Evolutionary conservation across 192 early-diverging fungal species (phyloP).

Genomic region (Coemansia sp.): DNA sequence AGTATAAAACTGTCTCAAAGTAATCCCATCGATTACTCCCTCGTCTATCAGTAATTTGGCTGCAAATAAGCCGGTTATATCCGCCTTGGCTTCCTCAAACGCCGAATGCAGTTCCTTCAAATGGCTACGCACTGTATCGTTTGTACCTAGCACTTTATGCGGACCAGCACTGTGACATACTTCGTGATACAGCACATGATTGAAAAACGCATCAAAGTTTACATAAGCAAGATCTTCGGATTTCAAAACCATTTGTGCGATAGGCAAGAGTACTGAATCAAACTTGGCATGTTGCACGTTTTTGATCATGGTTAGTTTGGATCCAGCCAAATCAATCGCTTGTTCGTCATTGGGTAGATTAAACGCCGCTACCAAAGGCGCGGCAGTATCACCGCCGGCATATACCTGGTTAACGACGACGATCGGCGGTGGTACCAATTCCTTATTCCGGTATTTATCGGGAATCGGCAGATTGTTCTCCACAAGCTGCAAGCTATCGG

Average conservation of each 20-base stretch:
- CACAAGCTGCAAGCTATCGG: conserved; percentile 62
- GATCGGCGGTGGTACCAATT: conserved; percentile 67
- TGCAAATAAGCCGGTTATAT: conserved; percentile 69
- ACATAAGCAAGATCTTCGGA: conserved; percentile 60
- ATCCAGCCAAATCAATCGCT: conserved; percentile 67
- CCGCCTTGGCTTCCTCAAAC: conserved; percentile 80
- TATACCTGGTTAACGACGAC: conserved; percentile 76
- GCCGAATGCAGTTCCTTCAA: conserved; percentile 71
- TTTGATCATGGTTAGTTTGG: conserved; percentile 74
- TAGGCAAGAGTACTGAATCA: conserved; percentile 62
- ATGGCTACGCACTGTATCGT: conserved; percentile 65
- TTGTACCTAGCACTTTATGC: conserved; percentile 54
- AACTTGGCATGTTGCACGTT: conserved; percentile 77
- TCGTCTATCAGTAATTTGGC: conserved; percentile 61
- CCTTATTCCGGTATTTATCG: conserved; percentile 62
- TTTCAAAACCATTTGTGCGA: conserved; percentile 59
- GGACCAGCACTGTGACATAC: conserved; percentile 73
- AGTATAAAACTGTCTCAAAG: conserved; percentile 65
- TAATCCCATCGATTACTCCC: conserved; percentile 62
- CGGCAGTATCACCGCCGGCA: conserved; percentile 69
- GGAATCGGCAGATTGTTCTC: conserved; percentile 71
- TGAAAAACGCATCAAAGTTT: conserved; percentile 70
- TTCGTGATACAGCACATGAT: conserved; percentile 73
- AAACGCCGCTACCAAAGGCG: conserved; percentile 76
- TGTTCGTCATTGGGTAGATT: conserved; percentile 79